Conservation (phyloP, 176 grass and related monocot species). For the Eragrostis curvula region DNA sequence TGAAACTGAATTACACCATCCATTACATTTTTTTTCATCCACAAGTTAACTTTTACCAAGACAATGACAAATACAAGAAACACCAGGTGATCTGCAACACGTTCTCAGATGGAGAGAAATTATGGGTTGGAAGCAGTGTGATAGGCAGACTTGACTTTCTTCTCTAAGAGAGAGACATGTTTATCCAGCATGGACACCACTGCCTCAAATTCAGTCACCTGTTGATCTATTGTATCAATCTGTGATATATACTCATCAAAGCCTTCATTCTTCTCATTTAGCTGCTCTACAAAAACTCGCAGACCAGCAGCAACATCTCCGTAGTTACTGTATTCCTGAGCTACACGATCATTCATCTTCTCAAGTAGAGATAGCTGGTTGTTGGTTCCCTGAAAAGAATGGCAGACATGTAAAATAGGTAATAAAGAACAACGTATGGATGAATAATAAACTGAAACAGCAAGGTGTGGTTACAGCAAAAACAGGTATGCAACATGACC, state of each 20-base stretch:
- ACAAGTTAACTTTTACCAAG: neutral
- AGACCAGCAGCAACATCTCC: constrained; percentile 85
- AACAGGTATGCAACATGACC: neutral
- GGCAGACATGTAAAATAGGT: neutral
- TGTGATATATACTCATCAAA: constrained; percentile 70
- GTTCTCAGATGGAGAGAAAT: neutral
- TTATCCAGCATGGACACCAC: constrained; percentile 90
- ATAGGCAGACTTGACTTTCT: constrained; percentile 76
- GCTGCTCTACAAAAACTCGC: constrained; percentile 88
- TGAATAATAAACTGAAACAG: neutral
- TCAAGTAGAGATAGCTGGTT: constrained; percentile 75
- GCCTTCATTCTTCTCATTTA: constrained; percentile 75
- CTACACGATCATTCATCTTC: constrained; percentile 78
- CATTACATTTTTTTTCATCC: neutral
- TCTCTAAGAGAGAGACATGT: constrained; percentile 78
- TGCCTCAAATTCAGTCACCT: constrained; percentile 90
- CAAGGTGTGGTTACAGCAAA: neutral
- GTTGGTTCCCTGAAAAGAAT: constrained; percentile 74
- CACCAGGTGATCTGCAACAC: neutral
- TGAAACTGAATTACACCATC: neutral
- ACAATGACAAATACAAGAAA: constrained; percentile 7
- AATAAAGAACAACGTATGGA: neutral
- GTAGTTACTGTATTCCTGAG: constrained; percentile 71
- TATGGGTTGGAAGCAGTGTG: constrained; percentile 43
- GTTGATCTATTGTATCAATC: constrained; percentile 82